These are phyloP conservation scores for Piper betle DNA, from an alignment of 164 flowering plant genomes.

Conservation along the genomic window DNA sequence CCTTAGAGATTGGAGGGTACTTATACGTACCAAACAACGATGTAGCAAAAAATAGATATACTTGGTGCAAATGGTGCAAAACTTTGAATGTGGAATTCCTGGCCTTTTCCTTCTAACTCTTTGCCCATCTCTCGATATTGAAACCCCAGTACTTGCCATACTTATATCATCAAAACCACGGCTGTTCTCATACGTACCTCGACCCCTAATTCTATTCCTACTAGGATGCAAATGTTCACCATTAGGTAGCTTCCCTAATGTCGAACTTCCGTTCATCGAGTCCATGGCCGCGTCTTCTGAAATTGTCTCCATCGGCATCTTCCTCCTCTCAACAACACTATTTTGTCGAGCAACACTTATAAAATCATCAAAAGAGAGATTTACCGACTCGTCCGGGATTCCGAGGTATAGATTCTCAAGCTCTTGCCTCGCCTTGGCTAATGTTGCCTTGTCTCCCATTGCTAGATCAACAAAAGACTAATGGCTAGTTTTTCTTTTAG, in stretches of 20 bases:
- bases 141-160: conserved; percentile 9
- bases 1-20: no score
- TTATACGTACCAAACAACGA: conserved; percentile 52
- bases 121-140: no score
- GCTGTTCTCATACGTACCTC: conserved; percentile 1
- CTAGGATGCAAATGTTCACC: background rate
- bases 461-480: background rate
- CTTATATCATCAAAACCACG: conserved; percentile 22
- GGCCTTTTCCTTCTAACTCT: conserved; percentile 29
- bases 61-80: conserved; percentile 45
- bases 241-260: conserved; percentile 20
- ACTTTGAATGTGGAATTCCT: conserved; percentile 70
- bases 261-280: background rate
- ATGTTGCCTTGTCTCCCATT: conserved; percentile 6
- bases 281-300: conserved; percentile 5
- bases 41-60: conserved; percentile 47
- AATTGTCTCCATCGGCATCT: conserved; percentile 8
- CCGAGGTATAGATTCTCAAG: conserved; percentile 59
- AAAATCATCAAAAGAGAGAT: conserved; percentile 50
- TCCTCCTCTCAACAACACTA: conserved; percentile 7
- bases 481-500: background rate
- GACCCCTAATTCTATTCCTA: background rate
- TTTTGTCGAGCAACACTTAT: conserved; percentile 12
- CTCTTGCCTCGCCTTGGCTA: conserved; percentile 40
- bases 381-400: conserved; percentile 64